phyloP scores from a whole-genome alignment of 805 yeast species.

The Metschnikowia reukaufii region DNA sequence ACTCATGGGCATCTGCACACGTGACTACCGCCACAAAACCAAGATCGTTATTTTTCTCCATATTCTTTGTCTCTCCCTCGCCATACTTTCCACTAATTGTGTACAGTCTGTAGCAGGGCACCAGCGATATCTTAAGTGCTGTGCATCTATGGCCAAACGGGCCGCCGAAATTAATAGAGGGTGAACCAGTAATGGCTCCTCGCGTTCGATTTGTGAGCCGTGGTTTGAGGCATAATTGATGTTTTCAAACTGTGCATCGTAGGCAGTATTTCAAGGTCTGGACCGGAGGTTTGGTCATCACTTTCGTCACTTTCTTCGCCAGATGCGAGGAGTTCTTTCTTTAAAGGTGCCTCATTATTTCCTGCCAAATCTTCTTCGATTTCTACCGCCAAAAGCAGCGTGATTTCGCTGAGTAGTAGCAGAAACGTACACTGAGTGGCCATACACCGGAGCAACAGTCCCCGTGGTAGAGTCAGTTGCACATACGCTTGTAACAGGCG shows the following conservation, averaged over 20 bases:
- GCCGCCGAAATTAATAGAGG: conserved; percentile 16
- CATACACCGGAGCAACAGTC: conserved; percentile 63
- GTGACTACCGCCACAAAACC: conserved; percentile 60
- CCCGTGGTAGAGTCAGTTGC: conserved; percentile 40
- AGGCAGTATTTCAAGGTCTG: conserved; percentile 5
- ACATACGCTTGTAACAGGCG: conserved; percentile 68
- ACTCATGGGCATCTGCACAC: conserved; percentile 66
- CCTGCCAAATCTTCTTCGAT: background rate
- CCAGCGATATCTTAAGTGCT: conserved; percentile 54
- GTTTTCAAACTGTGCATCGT: conserved; percentile 12
- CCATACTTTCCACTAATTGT: conserved; percentile 46
- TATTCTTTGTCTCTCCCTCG: conserved; percentile 6
- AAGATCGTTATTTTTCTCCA: conserved; percentile 19
- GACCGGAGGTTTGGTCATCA: background rate
- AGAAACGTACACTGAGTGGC: conserved; percentile 50
- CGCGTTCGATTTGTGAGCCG: background rate
- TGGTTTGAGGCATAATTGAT: background rate
- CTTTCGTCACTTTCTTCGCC: background rate
- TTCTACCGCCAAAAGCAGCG: conserved; percentile 10
- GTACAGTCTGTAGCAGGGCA: conserved; percentile 87
- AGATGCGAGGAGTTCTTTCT: too few relatives aligned
- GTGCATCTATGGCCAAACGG: conserved; percentile 13
- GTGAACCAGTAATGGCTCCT: conserved; percentile 13
- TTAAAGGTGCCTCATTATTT: background rate
- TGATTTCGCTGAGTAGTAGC: conserved; percentile 45